Percentiles rank a stretch among this genome's conserved stretches.
These are phyloP conservation scores for Yarrowia divulgata DNA, from an alignment of 805 yeast species.

Conservation along the genomic window DNA sequence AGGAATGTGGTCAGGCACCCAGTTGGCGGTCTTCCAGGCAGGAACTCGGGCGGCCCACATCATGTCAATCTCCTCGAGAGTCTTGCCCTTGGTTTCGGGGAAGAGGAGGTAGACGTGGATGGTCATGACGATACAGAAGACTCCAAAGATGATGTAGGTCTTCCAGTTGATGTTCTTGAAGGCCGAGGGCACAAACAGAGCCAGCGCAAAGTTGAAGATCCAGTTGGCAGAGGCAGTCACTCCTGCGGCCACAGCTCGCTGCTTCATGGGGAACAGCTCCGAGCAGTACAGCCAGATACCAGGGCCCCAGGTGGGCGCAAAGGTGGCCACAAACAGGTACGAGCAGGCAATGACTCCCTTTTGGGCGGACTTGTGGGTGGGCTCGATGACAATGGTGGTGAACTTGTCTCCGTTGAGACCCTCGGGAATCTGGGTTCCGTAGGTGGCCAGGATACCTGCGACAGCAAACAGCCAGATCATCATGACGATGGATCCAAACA, in stretches of 20 bases:
- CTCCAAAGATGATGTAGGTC: constrained; percentile 68
- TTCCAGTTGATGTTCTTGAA: constrained; percentile 61
- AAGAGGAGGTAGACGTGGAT: constrained; percentile 51
- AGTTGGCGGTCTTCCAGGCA: constrained; percentile 77
- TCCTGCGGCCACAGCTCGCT: constrained; percentile 62
- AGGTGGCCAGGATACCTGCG: constrained; percentile 55
- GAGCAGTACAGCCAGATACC: constrained; percentile 59
- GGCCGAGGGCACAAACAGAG: constrained; percentile 64
- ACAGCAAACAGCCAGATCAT: constrained; percentile 67
- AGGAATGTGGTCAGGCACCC: constrained; percentile 25
- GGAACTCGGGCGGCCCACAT: constrained; percentile 62
- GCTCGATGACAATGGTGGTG: constrained; percentile 65
- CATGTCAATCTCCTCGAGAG: constrained; percentile 53
- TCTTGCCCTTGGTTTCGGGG: constrained; percentile 46
- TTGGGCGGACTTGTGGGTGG: constrained; percentile 63
- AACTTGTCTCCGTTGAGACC: constrained; percentile 58
- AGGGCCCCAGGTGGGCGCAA: constrained; percentile 86
- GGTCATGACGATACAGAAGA: constrained; percentile 58
- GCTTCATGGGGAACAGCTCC: constrained; percentile 57
- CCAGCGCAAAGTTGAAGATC: constrained; percentile 59
- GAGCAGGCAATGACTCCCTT: constrained; percentile 60
- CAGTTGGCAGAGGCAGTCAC: constrained; percentile 55
- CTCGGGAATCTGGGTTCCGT: constrained; percentile 49
- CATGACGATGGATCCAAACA: constrained; percentile 71
- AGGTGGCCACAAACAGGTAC: constrained; percentile 71